Conservation (phyloP, 768 basidiomycete species). For the Lactarius hatsudake region DNA sequence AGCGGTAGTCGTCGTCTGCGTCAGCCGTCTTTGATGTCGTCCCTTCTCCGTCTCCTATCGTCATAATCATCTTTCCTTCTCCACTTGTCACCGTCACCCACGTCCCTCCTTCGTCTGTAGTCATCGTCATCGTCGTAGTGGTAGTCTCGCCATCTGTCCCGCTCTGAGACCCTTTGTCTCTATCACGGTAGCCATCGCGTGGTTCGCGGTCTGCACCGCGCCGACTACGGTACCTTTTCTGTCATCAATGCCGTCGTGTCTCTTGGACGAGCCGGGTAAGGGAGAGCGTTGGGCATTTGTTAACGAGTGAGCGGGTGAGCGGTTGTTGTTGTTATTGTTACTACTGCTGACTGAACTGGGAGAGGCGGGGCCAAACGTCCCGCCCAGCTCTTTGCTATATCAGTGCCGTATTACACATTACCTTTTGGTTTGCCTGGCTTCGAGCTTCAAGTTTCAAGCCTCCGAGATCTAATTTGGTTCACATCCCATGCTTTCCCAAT, state of each 20-base stretch:
- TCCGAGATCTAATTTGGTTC: too few species aligned
- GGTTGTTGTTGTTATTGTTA: too few species aligned
- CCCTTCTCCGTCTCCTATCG: slow-evolving; percentile 27
- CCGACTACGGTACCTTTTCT: slow-evolving; percentile 5
- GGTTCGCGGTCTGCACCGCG: slow-evolving; percentile 2
- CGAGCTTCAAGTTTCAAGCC: slow-evolving; percentile 34
- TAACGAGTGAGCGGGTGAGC: slow-evolving; percentile 11
- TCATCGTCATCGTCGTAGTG: not conserved
- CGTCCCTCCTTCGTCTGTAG: not conserved
- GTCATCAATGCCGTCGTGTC: slow-evolving; percentile 14
- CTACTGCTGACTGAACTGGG: too few species aligned
- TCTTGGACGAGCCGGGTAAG: slow-evolving; percentile 14
- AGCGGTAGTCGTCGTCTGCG: slow-evolving; percentile 34
- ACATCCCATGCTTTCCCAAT: too few species aligned
- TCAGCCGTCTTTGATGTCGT: not conserved
- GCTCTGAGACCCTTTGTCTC: slow-evolving; percentile 6
- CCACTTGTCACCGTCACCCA: slow-evolving; percentile 22
- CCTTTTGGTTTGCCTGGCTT: too few species aligned
- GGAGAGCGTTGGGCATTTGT: slow-evolving; percentile 25
- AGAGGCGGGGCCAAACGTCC: not conserved
- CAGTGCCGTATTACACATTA: too few species aligned
- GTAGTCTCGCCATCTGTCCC: slow-evolving; percentile 3
- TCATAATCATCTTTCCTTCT: slow-evolving; percentile 15
- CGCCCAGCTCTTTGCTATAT: not conserved
- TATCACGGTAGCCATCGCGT: not conserved